Base-by-base conservation (phyloP, 345 rosid species). In the Gynandropsis gynandra region DNA sequence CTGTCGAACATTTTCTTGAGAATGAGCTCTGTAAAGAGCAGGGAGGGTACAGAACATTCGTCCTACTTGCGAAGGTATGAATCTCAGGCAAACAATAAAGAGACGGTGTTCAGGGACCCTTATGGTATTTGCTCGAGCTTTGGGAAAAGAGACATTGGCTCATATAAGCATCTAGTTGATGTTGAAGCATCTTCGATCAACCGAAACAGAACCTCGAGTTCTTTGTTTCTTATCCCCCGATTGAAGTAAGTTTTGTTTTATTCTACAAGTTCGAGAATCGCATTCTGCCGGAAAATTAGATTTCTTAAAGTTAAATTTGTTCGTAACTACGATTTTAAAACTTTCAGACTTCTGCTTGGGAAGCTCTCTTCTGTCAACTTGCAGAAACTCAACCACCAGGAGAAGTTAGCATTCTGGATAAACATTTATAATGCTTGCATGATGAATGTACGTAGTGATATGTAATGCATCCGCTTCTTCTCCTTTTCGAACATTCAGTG, bases 371-470 rank as follows among this genome's bases (percentile, higher is more conserved):
- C 71, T 32, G 74, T 75, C 62, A 77, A 66, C 67, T 64, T 89
- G 57, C 60, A 68, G 61, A 74, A 74, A 53, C 81, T 81, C 54
- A 81, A 55, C 43, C 90, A 83, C 61, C 95, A 86, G 56, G 88
- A 83, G 79, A 89, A 83, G 70, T 84, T 86, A 53, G 95, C 95
- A 2, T 89, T 89, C 76, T 83, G 97, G 97, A 81, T 89, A 56
- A 89, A 86, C 67, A 69, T 76, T 38, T 89, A 89, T 70, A 89
- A 86, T 49, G 73, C 90, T 42, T 89, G 90, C 80, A 78, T 81
- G 88, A 80, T 89, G 94, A 85, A 86, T 72, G 97, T 82, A 73
- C 47, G 34, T 15, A 27, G 34, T 42, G 34, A 42, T 9, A 10
- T 37, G n/a, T n/a, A n/a, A n/a, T 8, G n/a, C 4, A 2, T 8